Evolutionary conservation across 2,329 filamentous ascomycete genomes (phyloP).

Genomic region (Xylariaceae sp.): DNA sequence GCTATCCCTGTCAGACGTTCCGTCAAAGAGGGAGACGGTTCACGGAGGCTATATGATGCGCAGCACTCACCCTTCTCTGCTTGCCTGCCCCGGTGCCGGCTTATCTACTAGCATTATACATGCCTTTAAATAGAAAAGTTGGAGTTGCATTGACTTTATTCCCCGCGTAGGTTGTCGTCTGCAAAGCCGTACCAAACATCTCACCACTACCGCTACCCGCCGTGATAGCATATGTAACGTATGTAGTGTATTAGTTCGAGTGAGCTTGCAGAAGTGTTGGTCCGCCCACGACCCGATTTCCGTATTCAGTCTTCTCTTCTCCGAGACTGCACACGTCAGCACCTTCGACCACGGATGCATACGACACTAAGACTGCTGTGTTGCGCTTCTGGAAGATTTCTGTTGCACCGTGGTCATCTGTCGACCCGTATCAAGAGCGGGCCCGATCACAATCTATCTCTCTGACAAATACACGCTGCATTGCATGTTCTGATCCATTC

Average conservation of each 20-base stretch:
- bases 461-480: conserved; percentile 24
- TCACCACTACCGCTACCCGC: conserved; percentile 17
- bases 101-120: conserved; percentile 19
- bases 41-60: conserved; percentile 17
- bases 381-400: conserved; percentile 24
- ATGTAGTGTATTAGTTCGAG: conserved; percentile 15
- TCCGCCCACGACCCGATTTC: conserved; percentile 17
- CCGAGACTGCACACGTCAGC: conserved; percentile 8
- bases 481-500: conserved; percentile 15
- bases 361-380: conserved; percentile 10
- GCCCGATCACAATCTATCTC: conserved; percentile 1
- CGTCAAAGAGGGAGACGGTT: conserved; percentile 11
- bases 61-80: conserved; percentile 11
- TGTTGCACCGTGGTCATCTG: conserved; percentile 8
- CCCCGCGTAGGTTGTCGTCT: conserved; percentile 20
- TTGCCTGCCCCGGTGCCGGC: conserved; percentile 23
- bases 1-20: conserved; percentile 9
- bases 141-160: conserved; percentile 25
- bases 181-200: conserved; percentile 20
- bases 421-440: conserved; percentile 5
- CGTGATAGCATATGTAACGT: conserved; percentile 23
- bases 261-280: conserved; percentile 12
- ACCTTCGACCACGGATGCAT: not conserved
- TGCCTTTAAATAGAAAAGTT: conserved; percentile 29
- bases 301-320: conserved; percentile 13